Evolutionary conservation across 176 grass and related monocot species (phyloP).

Genomic region (Otatea glauca): DNA sequence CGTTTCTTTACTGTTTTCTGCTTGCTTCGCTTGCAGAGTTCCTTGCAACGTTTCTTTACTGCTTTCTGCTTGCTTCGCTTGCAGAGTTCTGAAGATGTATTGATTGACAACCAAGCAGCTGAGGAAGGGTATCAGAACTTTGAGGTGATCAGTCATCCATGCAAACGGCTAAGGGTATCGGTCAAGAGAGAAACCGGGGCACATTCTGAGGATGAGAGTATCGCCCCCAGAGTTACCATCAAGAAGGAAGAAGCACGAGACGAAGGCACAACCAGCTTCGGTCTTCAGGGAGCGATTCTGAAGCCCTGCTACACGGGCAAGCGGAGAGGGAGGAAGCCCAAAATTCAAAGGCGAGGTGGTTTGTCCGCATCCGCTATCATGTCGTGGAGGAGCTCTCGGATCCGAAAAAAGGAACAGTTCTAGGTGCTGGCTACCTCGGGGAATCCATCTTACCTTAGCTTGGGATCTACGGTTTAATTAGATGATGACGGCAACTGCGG

Average conservation of each 20-base stretch:
- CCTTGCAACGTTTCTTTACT: too few relatives aligned
- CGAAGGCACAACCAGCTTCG: constrained; percentile 41
- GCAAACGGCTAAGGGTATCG: constrained; percentile 45
- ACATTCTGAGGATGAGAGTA: constrained; percentile 70
- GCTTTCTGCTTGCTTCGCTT: too few relatives aligned
- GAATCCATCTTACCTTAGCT: not conserved
- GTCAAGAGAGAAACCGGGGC: constrained; percentile 52
- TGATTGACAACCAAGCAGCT: constrained; percentile 86
- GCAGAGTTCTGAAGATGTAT: constrained; percentile 55
- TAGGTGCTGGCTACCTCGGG: not conserved
- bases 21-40: constrained; percentile 55
- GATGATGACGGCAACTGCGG: not conserved
- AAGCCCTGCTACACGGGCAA: constrained; percentile 73
- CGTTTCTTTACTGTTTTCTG: constrained; percentile 22
- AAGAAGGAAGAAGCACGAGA: constrained; percentile 55
- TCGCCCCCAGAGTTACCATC: not conserved
- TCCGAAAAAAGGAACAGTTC: constrained; percentile 43
- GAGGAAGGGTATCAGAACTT: constrained; percentile 79
- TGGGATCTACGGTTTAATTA: not conserved
- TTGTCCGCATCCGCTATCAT: constrained; percentile 27
- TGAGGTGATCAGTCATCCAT: constrained; percentile 60
- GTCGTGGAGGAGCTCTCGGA: constrained; percentile 25
- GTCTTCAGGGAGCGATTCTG: constrained; percentile 51
- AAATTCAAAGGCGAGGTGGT: constrained; percentile 46
- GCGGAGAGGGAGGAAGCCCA: constrained; percentile 61